Evolutionary conservation across 2,329 filamentous ascomycete genomes (phyloP).

Genomic region (Myriosclerotinia curreyana): DNA sequence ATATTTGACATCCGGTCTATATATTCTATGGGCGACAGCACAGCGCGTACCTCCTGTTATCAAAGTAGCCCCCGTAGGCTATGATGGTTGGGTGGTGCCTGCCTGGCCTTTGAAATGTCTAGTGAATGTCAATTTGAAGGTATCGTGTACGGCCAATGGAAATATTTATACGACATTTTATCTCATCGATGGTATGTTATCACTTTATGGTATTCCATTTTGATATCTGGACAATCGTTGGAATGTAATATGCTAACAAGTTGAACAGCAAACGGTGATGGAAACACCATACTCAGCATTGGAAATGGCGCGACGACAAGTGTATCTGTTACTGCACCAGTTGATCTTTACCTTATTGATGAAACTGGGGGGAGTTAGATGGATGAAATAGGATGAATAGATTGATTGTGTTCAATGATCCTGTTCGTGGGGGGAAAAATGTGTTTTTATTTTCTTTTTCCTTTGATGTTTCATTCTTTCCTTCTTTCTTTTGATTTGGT

Average conservation of each 20-base stretch:
- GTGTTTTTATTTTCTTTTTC: neutral
- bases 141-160: conserved; percentile 5
- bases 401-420: neutral
- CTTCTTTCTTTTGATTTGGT: neutral
- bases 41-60: neutral
- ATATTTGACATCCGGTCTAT: neutral
- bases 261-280: conserved; percentile 9
- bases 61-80: neutral
- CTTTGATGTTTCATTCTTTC: neutral
- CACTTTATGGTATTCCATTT: neutral
- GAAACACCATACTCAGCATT: conserved; percentile 5
- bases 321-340: neutral
- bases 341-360: conserved; percentile 7
- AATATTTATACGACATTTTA: conserved; percentile 1
- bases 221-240: too few relatives aligned
- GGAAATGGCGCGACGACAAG: conserved; percentile 7
- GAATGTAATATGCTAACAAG: neutral
- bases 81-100: conserved; percentile 1
- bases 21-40: conserved; percentile 10
- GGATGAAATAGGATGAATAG: neutral
- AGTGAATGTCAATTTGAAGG: conserved; percentile 1
- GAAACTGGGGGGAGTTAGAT: neutral
- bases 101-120: conserved; percentile 12
- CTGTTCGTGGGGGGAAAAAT: neutral
- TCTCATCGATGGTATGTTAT: conserved; percentile 12